Evolutionary conservation across 2,329 filamentous ascomycete genomes (phyloP).

Genomic region (Cladobotryum protrusum): DNA sequence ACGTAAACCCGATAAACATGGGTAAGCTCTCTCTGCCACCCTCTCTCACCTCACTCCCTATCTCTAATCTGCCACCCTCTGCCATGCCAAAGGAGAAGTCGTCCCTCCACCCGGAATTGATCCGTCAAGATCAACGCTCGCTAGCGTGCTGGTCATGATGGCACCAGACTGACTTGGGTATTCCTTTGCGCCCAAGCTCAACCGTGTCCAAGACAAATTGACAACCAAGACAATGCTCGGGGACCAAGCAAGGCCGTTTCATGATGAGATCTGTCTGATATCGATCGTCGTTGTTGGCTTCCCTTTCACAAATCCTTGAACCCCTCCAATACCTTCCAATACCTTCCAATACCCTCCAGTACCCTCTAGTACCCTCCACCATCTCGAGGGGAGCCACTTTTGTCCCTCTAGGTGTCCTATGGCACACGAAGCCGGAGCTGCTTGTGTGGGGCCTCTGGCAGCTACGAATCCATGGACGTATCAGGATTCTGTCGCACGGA

Average conservation of each 20-base stretch:
- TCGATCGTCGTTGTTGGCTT: slow-evolving; percentile 6
- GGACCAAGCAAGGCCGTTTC: slow-evolving; percentile 9
- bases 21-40: neutral
- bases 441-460: too few relatives aligned
- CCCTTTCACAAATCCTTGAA: neutral
- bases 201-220: too few relatives aligned
- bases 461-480: too few relatives aligned
- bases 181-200: neutral
- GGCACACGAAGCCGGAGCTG: too few relatives aligned
- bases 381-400: too few relatives aligned
- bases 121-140: neutral
- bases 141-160: slow-evolving; percentile 3
- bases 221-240: slow-evolving; percentile 2
- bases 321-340: neutral
- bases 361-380: too few relatives aligned
- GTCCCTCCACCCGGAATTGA: slow-evolving; percentile 1
- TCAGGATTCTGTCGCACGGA: too few relatives aligned
- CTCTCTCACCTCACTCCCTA: too few relatives aligned
- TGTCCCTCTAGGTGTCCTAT: too few relatives aligned
- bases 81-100: neutral
- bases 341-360: neutral
- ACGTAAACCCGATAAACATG: neutral
- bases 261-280: slow-evolving; percentile 12
- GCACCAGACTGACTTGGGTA: neutral
- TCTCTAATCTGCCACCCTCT: too few relatives aligned